Percentiles rank a stretch among this genome's conserved stretches.
These are phyloP conservation scores for Cenchrus purpureus DNA, from an alignment of 176 grass and related monocot genomes.

Conservation along the genomic window DNA sequence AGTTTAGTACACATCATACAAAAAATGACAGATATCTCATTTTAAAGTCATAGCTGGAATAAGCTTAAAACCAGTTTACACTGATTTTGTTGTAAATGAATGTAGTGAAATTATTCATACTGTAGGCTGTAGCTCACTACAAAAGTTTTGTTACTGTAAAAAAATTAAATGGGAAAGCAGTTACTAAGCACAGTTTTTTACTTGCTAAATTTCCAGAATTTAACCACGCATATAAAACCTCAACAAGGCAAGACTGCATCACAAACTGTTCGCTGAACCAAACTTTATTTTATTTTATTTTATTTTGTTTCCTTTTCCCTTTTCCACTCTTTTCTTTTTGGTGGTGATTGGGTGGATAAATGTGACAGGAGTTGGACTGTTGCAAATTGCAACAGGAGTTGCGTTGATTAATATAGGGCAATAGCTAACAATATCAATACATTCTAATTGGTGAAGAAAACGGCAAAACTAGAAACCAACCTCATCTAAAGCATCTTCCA, in stretches of 20 bases:
- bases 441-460: conserved; percentile 31
- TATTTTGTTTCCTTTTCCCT: neutral
- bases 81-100: neutral
- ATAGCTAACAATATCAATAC: conserved; percentile 26
- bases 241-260: neutral
- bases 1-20: conserved; percentile 7
- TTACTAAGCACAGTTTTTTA: neutral
- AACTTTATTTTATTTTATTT: neutral
- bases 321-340: neutral
- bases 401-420: neutral
- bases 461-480: conserved; percentile 42
- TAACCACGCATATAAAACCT: neutral
- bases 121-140: neutral
- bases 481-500: conserved; percentile 93
- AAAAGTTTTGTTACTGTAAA: neutral
- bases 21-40: conserved; percentile 15
- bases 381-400: neutral
- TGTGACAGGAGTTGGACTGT: neutral
- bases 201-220: neutral
- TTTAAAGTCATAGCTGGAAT: conserved; percentile 30
- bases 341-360: neutral
- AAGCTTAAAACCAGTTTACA: conserved; percentile 12
- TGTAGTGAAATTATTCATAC: neutral
- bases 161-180: neutral
- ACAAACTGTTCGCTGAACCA: neutral